Percentiles rank a stretch among this genome's conserved stretches.
phyloP scores from a whole-genome alignment of 768 basidiomycete species.

The Tylopilus felleus region DNA sequence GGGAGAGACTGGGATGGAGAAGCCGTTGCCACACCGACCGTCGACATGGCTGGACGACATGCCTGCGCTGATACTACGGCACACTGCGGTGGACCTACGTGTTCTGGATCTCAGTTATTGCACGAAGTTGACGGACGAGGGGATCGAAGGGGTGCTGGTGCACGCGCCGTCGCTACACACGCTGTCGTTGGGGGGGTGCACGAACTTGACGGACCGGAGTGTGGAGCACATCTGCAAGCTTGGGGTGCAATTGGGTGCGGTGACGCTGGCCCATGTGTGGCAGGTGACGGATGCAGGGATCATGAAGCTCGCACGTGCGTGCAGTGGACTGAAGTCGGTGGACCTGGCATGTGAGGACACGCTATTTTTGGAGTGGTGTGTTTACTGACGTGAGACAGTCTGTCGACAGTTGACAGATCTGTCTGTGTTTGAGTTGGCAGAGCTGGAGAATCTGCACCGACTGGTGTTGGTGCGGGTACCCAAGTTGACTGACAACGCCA shows the following conservation, averaged over 20 bases:
- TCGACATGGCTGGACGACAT: constrained; percentile 58
- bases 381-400: constrained; percentile 43
- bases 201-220: constrained; percentile 65
- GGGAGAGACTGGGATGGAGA: constrained; percentile 33
- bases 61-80: constrained; percentile 61
- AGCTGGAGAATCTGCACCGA: constrained; percentile 64
- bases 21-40: constrained; percentile 55
- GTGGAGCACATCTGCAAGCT: constrained; percentile 67
- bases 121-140: constrained; percentile 65
- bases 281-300: constrained; percentile 79
- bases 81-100: constrained; percentile 70
- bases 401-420: constrained; percentile 83
- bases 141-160: constrained; percentile 67
- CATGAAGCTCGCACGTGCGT: constrained; percentile 63
- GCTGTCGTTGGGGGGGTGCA: constrained; percentile 76
- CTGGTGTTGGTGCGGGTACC: constrained; percentile 79
- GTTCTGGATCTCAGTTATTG: constrained; percentile 77
- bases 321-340: constrained; percentile 71
- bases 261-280: constrained; percentile 76
- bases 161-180: constrained; percentile 77
- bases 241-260: constrained; percentile 70
- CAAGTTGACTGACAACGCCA: constrained; percentile 79
- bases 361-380: constrained; percentile 13
- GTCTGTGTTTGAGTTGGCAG: constrained; percentile 76
- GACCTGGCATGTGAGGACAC: constrained; percentile 76